Evolutionary conservation across 2,329 filamentous ascomycete genomes (phyloP), one percentile per base, ranked within the genome.

Genomic region (Hypoxylon sp.): DNA sequence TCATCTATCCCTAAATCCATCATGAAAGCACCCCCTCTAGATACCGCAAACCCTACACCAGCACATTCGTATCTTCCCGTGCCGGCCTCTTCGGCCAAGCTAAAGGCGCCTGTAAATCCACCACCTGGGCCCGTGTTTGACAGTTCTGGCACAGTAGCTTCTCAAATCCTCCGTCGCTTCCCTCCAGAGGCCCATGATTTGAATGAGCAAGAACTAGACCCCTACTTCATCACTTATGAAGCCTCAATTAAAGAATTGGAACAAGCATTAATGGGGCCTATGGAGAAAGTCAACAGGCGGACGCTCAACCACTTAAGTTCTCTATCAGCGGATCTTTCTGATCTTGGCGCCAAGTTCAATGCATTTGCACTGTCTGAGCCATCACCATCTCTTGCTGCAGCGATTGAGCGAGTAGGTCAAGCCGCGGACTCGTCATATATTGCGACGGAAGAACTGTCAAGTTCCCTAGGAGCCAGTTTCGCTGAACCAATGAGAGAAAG

Each of bases 401-500:
- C 96, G 0, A 98, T 99, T 72, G 96, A 99, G 80, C 91, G 94
- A 70, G 88, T 97, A 50, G 96, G 96, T 0, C 96, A 99, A 81
- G 96, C 96, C 1, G 94, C 95, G 8, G 96, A 99, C 78, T 93
- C 93, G 9, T 98, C 96, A 0, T 99, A 98, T 78, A 94, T 99
- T 71, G 94, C 93, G 9, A 98, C 95, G 0, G 93, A 97, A 75
- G 96, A 99, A 78, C 84, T 99, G 2, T 94, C 94, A 0, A 90
- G 90, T 1, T 92, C 92, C 0, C 83, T 99, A n/a, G 94, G 94
- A 19, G 94, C 95, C 35, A 96, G 90, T 72, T 99, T 99, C 77
- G 94, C 97, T 0, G 97, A 99, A 77, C 96, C 96, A 0, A 98
- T 99, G 94, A 89, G 97, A 61, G 96, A 99, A 81, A 97, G 94